Conservation (phyloP, 2,329 filamentous ascomycete species). For the Xylaria sp. region DNA sequence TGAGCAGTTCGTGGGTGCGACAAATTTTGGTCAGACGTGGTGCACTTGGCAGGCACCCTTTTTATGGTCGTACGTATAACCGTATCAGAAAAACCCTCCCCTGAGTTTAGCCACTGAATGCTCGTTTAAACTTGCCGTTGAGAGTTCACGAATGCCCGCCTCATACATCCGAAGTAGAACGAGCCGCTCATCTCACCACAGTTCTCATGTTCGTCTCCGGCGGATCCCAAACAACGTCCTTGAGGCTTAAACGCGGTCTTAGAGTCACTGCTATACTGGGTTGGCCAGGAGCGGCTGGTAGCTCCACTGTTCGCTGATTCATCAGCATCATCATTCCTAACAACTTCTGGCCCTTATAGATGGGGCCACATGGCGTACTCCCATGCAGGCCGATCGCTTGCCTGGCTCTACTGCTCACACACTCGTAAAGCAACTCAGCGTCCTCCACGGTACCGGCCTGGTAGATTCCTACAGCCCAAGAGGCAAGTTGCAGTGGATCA, state of each 20-base stretch:
- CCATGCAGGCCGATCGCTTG: constrained; percentile 42
- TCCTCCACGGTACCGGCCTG: constrained; percentile 67
- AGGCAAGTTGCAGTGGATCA: constrained; percentile 68
- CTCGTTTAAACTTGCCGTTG: too few species aligned
- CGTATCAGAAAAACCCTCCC: too few species aligned
- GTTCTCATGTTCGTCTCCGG: constrained; percentile 39
- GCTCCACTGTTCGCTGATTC: constrained; percentile 32
- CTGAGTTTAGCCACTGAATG: too few species aligned
- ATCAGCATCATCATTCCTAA: constrained; percentile 38
- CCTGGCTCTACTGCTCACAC: constrained; percentile 45
- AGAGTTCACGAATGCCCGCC: too few species aligned
- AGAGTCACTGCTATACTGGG: constrained; percentile 33
- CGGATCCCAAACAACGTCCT: constrained; percentile 48
- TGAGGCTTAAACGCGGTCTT: constrained; percentile 40
- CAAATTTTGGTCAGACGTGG: too few species aligned
- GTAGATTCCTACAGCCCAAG: constrained; percentile 68
- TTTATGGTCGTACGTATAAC: too few species aligned
- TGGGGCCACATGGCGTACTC: background rate
- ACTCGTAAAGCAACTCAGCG: constrained; percentile 59
- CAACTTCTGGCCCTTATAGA: constrained; percentile 31
- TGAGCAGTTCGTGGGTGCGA: too few species aligned
- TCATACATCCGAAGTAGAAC: background rate
- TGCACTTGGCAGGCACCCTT: too few species aligned
- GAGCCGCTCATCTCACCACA: constrained; percentile 37
- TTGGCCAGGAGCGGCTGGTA: constrained; percentile 29